A percentile compares a stretch with the other conserved stretches of the same genome.
Evolutionary conservation across 805 yeast species (phyloP).

Genomic region (Barnettozyma salicaria): DNA sequence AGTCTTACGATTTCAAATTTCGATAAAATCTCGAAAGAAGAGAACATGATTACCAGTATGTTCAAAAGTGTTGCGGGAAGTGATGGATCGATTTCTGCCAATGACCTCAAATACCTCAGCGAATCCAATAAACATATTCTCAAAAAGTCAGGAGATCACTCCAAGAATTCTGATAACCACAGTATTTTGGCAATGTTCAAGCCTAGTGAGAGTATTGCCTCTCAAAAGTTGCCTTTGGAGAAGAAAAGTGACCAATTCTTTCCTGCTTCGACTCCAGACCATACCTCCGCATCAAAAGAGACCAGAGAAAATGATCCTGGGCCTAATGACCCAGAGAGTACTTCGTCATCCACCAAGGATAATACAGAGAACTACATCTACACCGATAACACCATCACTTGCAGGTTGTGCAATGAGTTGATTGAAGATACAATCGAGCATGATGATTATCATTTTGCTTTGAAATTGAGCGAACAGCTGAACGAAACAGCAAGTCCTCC

Average conservation of each 20-base stretch:
- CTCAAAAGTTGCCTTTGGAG: too few species aligned
- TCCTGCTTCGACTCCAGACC: too few species aligned
- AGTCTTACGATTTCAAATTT: slow-evolving; percentile 51
- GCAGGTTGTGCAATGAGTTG: slow-evolving; percentile 8
- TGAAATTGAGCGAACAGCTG: slow-evolving; percentile 36
- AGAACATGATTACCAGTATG: slow-evolving; percentile 4
- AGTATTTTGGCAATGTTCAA: slow-evolving; percentile 1
- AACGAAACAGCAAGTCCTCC: slow-evolving; percentile 1
- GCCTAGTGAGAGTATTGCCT: too few species aligned
- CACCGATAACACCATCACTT: slow-evolving; percentile 2
- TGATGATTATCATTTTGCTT: slow-evolving; percentile 48
- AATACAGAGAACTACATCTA: slow-evolving; percentile 2
- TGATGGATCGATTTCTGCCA: slow-evolving; percentile 3
- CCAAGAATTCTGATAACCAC: too few species aligned
- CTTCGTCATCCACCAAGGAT: too few species aligned
- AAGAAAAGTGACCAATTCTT: too few species aligned
- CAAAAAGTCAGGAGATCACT: too few species aligned
- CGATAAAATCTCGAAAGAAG: slow-evolving; percentile 27
- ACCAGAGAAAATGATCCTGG: too few species aligned
- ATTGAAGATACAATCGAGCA: slow-evolving; percentile 37
- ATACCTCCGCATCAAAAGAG: too few species aligned
- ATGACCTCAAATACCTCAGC: too few species aligned
- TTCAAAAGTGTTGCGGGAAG: slow-evolving; percentile 7
- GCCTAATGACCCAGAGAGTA: too few species aligned
- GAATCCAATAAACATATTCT: too few species aligned